Evolutionary conservation across 352 stramenopile genomes (phyloP).

Genomic region (Phytophthora agathidicida): DNA sequence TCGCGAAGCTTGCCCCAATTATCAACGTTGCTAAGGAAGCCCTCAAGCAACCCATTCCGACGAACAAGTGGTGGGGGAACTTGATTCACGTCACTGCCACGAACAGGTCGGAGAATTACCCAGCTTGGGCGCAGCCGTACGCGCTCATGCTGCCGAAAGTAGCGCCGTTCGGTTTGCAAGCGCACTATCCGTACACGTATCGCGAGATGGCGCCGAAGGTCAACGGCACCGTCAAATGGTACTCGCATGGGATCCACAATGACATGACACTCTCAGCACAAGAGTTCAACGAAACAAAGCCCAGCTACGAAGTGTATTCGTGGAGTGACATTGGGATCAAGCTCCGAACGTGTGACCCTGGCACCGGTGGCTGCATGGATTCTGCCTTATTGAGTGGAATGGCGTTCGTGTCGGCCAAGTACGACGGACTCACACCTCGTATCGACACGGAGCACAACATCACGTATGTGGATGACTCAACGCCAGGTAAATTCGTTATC

Average conservation of each 20-base stretch:
- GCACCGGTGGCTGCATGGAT: slow-evolving; percentile 52
- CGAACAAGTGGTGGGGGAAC: slow-evolving; percentile 87
- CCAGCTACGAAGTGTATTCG: slow-evolving; percentile 65
- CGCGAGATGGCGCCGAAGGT: slow-evolving; percentile 44
- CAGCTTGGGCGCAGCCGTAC: slow-evolving; percentile 74
- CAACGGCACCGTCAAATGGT: slow-evolving; percentile 63
- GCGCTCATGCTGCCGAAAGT: slow-evolving; percentile 54
- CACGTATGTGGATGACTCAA: slow-evolving; percentile 40
- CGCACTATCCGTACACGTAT: slow-evolving; percentile 69
- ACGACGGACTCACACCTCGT: slow-evolving; percentile 56
- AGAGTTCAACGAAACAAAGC: slow-evolving; percentile 53
- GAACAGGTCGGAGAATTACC: slow-evolving; percentile 49
- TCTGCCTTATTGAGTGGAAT: slow-evolving; percentile 69
- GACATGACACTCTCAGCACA: slow-evolving; percentile 67
- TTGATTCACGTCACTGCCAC: slow-evolving; percentile 59
- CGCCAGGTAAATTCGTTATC: slow-evolving; percentile 59
- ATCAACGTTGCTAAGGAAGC: slow-evolving; percentile 63
- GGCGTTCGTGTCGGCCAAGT: slow-evolving; percentile 72
- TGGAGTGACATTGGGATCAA: slow-evolving; percentile 70
- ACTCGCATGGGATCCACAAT: slow-evolving; percentile 64
- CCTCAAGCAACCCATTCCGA: slow-evolving; percentile 66
- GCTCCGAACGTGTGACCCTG: slow-evolving; percentile 56
- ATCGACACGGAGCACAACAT: slow-evolving; percentile 62
- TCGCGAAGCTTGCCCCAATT: slow-evolving; percentile 55
- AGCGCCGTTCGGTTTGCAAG: slow-evolving; percentile 58